Conservation (phyloP, 306 rosid species). For the Clitoria ternatea region DNA sequence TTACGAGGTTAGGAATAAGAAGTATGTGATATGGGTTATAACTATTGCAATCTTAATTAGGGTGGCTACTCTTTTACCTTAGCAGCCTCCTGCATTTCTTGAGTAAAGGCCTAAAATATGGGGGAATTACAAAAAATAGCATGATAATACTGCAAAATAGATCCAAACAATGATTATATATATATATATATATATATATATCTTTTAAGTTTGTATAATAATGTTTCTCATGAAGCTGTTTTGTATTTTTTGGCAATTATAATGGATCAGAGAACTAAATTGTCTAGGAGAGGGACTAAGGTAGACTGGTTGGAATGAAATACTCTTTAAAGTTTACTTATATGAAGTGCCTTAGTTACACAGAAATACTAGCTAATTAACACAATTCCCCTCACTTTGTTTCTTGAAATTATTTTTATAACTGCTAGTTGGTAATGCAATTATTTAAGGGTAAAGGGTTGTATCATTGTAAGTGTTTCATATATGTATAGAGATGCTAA, state of each 20-base stretch:
- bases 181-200: too few relatives aligned
- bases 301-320: background rate
- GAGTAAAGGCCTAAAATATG: conserved; percentile 64
- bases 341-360: background rate
- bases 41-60: conserved; percentile 71
- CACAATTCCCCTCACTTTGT: background rate
- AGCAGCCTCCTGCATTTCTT: conserved; percentile 58
- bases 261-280: background rate
- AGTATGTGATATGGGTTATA: conserved; percentile 71
- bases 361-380: conserved; percentile 13
- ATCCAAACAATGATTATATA: too few relatives aligned
- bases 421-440: conserved; percentile 15
- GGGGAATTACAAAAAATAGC: conserved; percentile 39
- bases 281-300: background rate
- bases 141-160: conserved; percentile 1
- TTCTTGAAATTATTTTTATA: background rate
- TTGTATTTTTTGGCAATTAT: conserved; percentile 7
- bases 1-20: conserved; percentile 40
- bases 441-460: conserved; percentile 29
- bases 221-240: background rate
- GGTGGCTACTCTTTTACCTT: conserved; percentile 53
- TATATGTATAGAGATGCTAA: conserved; percentile 35
- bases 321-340: background rate
- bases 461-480: conserved; percentile 25
- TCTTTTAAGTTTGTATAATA: background rate